Evolutionary conservation across 805 yeast species (phyloP).

Genomic region (Ogataea methanolica): DNA sequence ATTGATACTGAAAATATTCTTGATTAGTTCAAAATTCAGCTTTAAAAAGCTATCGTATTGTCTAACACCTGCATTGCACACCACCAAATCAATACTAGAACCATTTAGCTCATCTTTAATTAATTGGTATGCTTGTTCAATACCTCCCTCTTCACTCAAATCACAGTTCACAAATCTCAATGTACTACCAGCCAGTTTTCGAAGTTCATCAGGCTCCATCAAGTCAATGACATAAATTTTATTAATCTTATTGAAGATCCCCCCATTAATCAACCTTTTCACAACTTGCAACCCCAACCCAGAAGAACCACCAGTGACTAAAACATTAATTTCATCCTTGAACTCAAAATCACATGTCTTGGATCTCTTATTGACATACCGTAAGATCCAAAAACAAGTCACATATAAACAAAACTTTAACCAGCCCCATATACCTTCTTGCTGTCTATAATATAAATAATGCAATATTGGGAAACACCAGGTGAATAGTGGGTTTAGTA

Average conservation of each 20-base stretch:
- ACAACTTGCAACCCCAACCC: constrained; percentile 47
- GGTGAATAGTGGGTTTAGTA: constrained; percentile 16
- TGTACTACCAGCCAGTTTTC: constrained; percentile 3
- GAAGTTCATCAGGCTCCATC: constrained; percentile 13
- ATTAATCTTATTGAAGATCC: constrained; percentile 1
- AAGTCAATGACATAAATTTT: constrained; percentile 33
- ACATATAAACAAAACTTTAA: constrained; percentile 6
- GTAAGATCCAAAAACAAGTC: constrained; percentile 17
- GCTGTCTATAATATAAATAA: constrained; percentile 1
- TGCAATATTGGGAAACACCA: constrained; percentile 10
- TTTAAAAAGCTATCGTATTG: constrained; percentile 30
- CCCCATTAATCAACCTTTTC: background rate
- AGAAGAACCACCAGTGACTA: constrained; percentile 47
- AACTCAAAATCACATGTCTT: constrained; percentile 1
- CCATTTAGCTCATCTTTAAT: constrained; percentile 11
- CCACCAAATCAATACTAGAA: constrained; percentile 26
- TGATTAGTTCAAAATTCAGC: constrained; percentile 15
- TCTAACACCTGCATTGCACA: constrained; percentile 49
- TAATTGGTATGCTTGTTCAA: constrained; percentile 23
- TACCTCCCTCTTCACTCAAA: constrained; percentile 7
- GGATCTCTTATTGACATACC: constrained; percentile 13
- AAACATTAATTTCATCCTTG: constrained; percentile 19
- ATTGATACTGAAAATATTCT: constrained; percentile 36
- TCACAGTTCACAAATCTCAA: constrained; percentile 27
- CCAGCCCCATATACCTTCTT: background rate